These are phyloP conservation scores for Protomyces lactucae-debilis DNA, from an alignment of 1,139 yeast genomes.

Conservation along the genomic window DNA sequence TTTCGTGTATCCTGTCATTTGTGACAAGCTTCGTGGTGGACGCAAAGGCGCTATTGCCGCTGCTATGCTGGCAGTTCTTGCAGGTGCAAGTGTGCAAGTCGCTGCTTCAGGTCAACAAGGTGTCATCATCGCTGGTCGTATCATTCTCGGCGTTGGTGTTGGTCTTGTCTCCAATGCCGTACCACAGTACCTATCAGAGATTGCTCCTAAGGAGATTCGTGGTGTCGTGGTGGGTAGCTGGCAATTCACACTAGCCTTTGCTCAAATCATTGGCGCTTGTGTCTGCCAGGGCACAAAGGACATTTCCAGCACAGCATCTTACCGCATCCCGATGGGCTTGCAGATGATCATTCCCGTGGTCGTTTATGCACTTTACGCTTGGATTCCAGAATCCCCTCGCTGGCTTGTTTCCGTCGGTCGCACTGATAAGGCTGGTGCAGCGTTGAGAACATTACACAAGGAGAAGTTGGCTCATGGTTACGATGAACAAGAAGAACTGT, in stretches of 20 bases:
- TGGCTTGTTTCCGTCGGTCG: constrained; percentile 21
- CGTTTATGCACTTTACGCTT: constrained; percentile 5
- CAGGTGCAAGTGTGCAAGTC: constrained; percentile 44
- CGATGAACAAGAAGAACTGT: constrained; percentile 12
- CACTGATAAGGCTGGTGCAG: constrained; percentile 11
- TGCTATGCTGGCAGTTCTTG: constrained; percentile 35
- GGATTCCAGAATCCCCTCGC: constrained; percentile 25
- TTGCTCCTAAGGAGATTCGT: constrained; percentile 62
- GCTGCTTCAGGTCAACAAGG: constrained; percentile 46
- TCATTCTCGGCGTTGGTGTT: constrained; percentile 56
- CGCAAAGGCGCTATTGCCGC: constrained; percentile 24
- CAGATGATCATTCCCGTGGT: constrained; percentile 13
- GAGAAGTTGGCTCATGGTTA: constrained; percentile 8
- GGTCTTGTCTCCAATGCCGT: constrained; percentile 61
- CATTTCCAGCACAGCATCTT: constrained; percentile 46
- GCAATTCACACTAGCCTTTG: constrained; percentile 52
- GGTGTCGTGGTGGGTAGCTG: constrained; percentile 41
- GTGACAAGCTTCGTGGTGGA: constrained; percentile 44
- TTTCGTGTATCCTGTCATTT: constrained; percentile 51
- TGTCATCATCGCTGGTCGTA: constrained; percentile 46
- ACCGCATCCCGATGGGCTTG: constrained; percentile 20
- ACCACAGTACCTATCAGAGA: constrained; percentile 65
- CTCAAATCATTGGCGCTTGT: constrained; percentile 63
- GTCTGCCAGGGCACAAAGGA: constrained; percentile 60
- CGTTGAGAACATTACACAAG: constrained; percentile 11